Evolutionary conservation across 345 rosid species (phyloP).

Genomic region (Salix suchowensis): DNA sequence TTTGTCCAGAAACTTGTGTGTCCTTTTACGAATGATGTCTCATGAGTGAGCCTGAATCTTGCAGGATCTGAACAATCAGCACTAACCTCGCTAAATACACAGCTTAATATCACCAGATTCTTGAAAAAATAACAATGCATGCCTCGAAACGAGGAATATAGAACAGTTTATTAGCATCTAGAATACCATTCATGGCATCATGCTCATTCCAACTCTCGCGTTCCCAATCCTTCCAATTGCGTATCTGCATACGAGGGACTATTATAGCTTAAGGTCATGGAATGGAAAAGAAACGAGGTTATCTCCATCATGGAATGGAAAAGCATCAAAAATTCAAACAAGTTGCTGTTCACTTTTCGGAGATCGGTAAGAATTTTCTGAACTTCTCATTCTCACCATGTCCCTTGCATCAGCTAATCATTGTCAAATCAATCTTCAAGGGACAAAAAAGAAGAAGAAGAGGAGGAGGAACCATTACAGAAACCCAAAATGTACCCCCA

Average conservation of each 20-base stretch:
- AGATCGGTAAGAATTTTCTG: background rate
- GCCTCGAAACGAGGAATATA: too few relatives aligned
- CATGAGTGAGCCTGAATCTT: slow-evolving; percentile 87
- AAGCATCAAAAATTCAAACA: background rate
- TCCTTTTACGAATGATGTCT: slow-evolving; percentile 77
- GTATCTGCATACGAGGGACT: slow-evolving; percentile 47
- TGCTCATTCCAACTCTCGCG: slow-evolving; percentile 33
- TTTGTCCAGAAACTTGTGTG: slow-evolving; percentile 59
- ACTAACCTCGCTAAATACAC: slow-evolving; percentile 4
- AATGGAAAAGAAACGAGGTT: background rate
- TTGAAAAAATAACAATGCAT: background rate
- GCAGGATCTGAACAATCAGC: slow-evolving; percentile 48
- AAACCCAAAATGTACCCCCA: slow-evolving; percentile 5
- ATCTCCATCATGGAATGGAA: background rate
- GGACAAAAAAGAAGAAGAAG: background rate
- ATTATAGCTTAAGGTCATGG: background rate
- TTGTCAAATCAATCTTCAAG: too few relatives aligned
- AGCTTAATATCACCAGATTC: background rate
- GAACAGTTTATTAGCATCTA: background rate
- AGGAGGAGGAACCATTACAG: background rate
- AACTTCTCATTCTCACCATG: background rate
- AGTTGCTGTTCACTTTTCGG: background rate
- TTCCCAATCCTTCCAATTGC: slow-evolving; percentile 91
- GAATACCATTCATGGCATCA: slow-evolving; percentile 39
- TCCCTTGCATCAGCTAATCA: background rate